These are phyloP conservation scores for Gastrolobium bilobum DNA, from an alignment of 306 rosid genomes.

Conservation along the genomic window DNA sequence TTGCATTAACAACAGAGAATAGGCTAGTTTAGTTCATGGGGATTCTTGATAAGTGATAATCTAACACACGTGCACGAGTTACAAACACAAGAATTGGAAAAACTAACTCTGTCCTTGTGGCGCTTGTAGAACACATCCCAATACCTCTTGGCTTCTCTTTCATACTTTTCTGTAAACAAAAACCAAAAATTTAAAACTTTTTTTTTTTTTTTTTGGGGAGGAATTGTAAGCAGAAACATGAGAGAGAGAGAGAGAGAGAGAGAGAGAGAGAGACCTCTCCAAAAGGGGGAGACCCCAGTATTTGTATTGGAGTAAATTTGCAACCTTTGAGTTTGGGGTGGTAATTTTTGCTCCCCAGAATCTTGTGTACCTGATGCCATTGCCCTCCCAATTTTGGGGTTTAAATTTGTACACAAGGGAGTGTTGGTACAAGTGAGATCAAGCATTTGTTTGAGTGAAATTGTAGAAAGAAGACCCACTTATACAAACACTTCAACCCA, in stretches of 20 bases:
- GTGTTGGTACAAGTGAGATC: slow-evolving; percentile 32
- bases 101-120: slow-evolving; percentile 83
- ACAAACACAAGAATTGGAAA: not conserved
- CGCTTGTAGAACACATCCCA: slow-evolving; percentile 96
- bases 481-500: not conserved
- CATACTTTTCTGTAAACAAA: slow-evolving; percentile 76
- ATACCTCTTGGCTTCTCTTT: slow-evolving; percentile 86
- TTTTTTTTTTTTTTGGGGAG: not conserved
- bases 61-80: not conserved
- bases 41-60: not conserved
- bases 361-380: slow-evolving; percentile 65
- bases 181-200: not conserved
- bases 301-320: slow-evolving; percentile 76
- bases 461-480: not conserved
- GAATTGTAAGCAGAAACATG: not conserved
- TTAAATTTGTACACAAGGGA: slow-evolving; percentile 3
- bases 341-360: slow-evolving; percentile 51
- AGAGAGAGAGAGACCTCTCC: slow-evolving; percentile 75
- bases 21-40: slow-evolving; percentile 16
- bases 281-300: slow-evolving; percentile 75
- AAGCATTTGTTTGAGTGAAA: slow-evolving; percentile 32
- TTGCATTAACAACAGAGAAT: slow-evolving; percentile 28
- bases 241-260: not conserved
- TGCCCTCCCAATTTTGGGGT: slow-evolving; percentile 24
- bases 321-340: slow-evolving; percentile 61